These are phyloP conservation scores for Takashimella tepidaria DNA, from an alignment of 1,284 basidiomycete species.

Conservation along the genomic window DNA sequence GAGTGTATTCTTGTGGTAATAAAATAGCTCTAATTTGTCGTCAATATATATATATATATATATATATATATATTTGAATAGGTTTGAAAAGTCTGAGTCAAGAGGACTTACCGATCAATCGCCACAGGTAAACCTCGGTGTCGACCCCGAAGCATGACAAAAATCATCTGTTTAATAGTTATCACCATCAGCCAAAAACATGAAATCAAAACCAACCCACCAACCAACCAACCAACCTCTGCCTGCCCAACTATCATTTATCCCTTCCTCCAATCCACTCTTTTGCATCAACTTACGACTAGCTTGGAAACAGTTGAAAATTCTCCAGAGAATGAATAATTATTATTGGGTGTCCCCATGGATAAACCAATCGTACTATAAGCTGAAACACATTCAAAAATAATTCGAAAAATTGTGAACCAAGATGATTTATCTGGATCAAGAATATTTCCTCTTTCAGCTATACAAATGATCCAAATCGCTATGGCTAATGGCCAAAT, in stretches of 20 bases:
- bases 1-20: background rate
- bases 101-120: slow-evolving; percentile 32
- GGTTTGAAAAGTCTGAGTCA: no score
- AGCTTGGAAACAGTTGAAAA: slow-evolving; percentile 40
- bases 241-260: background rate
- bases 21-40: background rate
- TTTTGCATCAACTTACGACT: slow-evolving; percentile 36
- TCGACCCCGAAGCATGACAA: slow-evolving; percentile 41
- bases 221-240: background rate
- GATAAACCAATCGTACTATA: slow-evolving; percentile 88
- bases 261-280: no score
- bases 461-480: slow-evolving; percentile 77
- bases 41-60: no score
- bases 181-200: no score
- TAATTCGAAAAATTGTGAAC: slow-evolving; percentile 73
- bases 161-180: slow-evolving; percentile 30
- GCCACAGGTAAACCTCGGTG: slow-evolving; percentile 43
- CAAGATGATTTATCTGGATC: slow-evolving; percentile 55
- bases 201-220: background rate
- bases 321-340: slow-evolving; percentile 37
- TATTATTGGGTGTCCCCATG: slow-evolving; percentile 61
- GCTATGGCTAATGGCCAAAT: slow-evolving; percentile 84
- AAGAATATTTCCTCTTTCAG: slow-evolving; percentile 65
- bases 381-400: slow-evolving; percentile 62
- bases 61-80: no score